Base-by-base conservation (phyloP, 1,284 basidiomycete genomes). In the Rhodofomes roseus region DNA sequence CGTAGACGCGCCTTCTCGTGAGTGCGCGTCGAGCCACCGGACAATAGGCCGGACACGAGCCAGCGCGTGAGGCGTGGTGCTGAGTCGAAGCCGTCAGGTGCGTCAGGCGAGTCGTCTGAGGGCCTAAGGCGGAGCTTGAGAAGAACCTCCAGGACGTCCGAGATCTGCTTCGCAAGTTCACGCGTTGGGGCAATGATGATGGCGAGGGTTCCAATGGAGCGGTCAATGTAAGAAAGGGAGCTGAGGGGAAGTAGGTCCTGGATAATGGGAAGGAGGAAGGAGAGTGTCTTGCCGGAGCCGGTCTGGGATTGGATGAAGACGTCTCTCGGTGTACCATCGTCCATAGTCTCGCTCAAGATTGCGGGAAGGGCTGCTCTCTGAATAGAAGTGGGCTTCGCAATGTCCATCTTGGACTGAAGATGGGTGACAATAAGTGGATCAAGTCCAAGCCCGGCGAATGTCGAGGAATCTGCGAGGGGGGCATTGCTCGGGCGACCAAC, bases 301-400 rank as follows among this genome's bases (percentile, higher is more conserved):
- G 97, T 99, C 73, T 99, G 96, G 4, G 95, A 93, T 72, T 98
- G 96, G 57, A 99, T 92, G 71, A 99, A 95, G 16, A 94, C 85
- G 73, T 99, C 97, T 58, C 91, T 81, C 27, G 75, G 75, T 22
- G 70, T 66, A 54, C 74, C 75, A 37, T 76, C 76, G 51, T 75
- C 66, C 0, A 80, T 73, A 2, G 75, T 60, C 1, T 74, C 69
- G 12, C 78, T 76, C 1, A 95, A 78, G 50, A 98, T 81, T 43
- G 86, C 79, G 4, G 93, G 89, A 20, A 99, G 79, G 1, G 90
- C 85, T 9, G 88, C 85, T 62, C 90, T 83, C 75, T 99, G 96
- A 64, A 98, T 96, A 6, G 92, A 88, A 0, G 96, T 99, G 0
- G 97, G 97, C 64, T 89, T 90, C 20, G 81, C 75, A 52, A 99